These are phyloP conservation scores for Colletotrichum sp. DNA, from an alignment of 2,329 filamentous ascomycete species.

Conservation along the genomic window DNA sequence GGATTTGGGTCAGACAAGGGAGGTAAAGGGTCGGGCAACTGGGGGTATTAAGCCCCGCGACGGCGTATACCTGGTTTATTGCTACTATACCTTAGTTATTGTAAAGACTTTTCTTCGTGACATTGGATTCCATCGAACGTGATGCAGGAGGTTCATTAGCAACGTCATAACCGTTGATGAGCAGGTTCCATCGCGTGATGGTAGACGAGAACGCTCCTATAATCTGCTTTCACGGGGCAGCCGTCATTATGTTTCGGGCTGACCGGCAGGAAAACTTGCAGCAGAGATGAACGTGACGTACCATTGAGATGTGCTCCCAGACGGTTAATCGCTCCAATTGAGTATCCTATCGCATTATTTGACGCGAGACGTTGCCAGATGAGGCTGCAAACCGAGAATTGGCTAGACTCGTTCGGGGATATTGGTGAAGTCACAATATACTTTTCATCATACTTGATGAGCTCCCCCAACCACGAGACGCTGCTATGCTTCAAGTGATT, in stretches of 20 bases:
- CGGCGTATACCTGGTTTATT: constrained; percentile 5
- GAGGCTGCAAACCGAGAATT: background rate
- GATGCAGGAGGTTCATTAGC: background rate
- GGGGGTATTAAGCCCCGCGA: constrained; percentile 5
- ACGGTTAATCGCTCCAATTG: background rate
- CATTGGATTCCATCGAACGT: background rate
- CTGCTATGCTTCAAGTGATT: background rate
- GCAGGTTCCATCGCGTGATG: background rate
- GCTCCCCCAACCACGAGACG: background rate
- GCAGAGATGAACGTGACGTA: background rate
- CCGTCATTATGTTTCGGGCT: background rate
- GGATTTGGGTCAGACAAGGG: constrained; percentile 6
- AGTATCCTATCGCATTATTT: background rate
- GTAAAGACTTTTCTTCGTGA: background rate
- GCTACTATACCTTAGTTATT: constrained; percentile 7
- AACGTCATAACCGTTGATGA: background rate
- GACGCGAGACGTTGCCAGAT: background rate
- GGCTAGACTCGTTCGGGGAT: background rate
- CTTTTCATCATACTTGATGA: background rate
- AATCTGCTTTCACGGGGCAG: background rate
- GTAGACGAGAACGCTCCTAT: background rate
- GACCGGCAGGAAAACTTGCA: background rate
- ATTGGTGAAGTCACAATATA: background rate
- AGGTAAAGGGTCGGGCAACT: constrained; percentile 7
- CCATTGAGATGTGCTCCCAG: background rate